phyloP scores from a whole-genome alignment of 352 stramenopile species.

The Phytophthora sp. region DNA sequence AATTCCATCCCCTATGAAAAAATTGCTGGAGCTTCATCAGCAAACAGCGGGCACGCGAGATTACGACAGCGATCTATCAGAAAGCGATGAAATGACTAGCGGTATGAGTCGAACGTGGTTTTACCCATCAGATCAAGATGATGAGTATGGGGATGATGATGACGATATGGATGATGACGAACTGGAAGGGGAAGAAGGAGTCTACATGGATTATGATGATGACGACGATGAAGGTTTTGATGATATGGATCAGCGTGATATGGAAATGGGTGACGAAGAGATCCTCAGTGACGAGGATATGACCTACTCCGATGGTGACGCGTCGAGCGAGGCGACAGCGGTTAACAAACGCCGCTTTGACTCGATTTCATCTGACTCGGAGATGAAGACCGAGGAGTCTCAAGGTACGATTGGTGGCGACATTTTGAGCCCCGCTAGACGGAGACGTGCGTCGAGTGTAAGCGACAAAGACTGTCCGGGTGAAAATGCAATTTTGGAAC shows the following conservation, averaged over 20 bases:
- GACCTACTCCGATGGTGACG: slow-evolving; percentile 15
- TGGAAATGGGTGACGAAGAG: slow-evolving; percentile 38
- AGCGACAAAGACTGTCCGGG: slow-evolving; percentile 16
- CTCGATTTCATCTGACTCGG: slow-evolving; percentile 45
- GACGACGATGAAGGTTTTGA: slow-evolving; percentile 43
- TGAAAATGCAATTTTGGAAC: slow-evolving; percentile 14
- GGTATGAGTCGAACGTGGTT: slow-evolving; percentile 42
- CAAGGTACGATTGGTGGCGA: not conserved
- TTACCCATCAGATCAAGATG: slow-evolving; percentile 51
- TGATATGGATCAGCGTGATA: slow-evolving; percentile 18
- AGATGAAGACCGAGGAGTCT: slow-evolving; percentile 33
- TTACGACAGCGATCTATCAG: slow-evolving; percentile 62
- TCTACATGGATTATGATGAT: slow-evolving; percentile 68
- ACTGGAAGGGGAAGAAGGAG: slow-evolving; percentile 57
- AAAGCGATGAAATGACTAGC: slow-evolving; percentile 41
- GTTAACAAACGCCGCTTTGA: slow-evolving; percentile 40
- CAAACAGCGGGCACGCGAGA: slow-evolving; percentile 22
- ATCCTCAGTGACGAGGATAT: slow-evolving; percentile 47
- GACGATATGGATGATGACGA: slow-evolving; percentile 65
- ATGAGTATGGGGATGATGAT: slow-evolving; percentile 53
- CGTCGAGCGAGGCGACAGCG: slow-evolving; percentile 7
- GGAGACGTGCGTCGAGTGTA: slow-evolving; percentile 10
- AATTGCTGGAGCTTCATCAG: slow-evolving; percentile 62
- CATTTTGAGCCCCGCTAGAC: not conserved
- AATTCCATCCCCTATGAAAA: slow-evolving; percentile 52